phyloP scores from a whole-genome alignment of 768 basidiomycete species.

The Naganishia antarctica region DNA sequence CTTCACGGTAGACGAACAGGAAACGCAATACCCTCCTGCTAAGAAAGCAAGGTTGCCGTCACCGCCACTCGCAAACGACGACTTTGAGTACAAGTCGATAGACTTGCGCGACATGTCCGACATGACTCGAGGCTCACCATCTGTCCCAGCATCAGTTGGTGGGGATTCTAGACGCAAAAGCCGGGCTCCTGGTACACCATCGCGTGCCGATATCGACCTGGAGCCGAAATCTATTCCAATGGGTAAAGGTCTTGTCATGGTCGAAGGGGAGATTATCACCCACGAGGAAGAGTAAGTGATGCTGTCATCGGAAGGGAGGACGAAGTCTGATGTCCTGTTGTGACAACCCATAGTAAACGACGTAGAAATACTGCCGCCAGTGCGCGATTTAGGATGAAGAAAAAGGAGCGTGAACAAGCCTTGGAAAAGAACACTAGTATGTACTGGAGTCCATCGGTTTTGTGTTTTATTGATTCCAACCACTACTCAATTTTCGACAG shows the following conservation, averaged over 20 bases:
- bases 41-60: slow-evolving; percentile 1
- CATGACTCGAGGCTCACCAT: neutral
- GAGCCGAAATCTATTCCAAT: slow-evolving; percentile 16
- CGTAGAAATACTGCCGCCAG: slow-evolving; percentile 48
- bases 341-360: slow-evolving; percentile 33
- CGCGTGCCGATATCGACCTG: neutral
- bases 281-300: slow-evolving; percentile 25
- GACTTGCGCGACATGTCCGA: neutral
- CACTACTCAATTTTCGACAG: neutral
- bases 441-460: neutral
- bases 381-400: slow-evolving; percentile 48
- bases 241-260: slow-evolving; percentile 19
- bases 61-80: neutral
- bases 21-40: neutral
- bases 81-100: neutral
- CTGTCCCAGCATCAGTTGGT: neutral
- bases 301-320: no score
- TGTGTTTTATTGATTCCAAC: no score
- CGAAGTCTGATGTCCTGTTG: slow-evolving; percentile 10
- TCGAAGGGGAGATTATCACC: slow-evolving; percentile 24
- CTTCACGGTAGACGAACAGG: neutral
- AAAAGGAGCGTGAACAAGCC: slow-evolving; percentile 48
- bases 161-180: slow-evolving; percentile 8
- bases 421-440: slow-evolving; percentile 33
- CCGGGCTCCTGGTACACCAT: neutral